These are phyloP conservation scores for Verticillium albo-atrum DNA, from an alignment of 2,329 filamentous ascomycete species.

Conservation along the genomic window DNA sequence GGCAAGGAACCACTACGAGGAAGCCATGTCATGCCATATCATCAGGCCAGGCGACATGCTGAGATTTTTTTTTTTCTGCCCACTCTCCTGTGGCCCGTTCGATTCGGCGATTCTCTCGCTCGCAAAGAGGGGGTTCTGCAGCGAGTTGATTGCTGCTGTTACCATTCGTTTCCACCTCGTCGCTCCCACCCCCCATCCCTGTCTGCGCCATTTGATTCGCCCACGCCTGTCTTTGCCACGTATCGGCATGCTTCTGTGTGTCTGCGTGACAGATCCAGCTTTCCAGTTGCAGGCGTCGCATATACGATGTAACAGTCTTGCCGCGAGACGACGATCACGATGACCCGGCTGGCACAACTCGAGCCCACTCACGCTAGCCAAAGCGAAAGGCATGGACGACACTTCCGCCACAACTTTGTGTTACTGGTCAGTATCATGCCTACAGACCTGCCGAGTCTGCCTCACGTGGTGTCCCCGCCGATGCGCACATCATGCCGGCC, in stretches of 20 bases:
- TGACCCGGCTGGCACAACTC: neutral
- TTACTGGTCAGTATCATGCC: slow-evolving; percentile 2
- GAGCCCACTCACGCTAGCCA: slow-evolving; percentile 5
- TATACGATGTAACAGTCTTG: neutral
- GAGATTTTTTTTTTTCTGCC: neutral
- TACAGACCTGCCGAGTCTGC: slow-evolving; percentile 8
- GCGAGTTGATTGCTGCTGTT: neutral
- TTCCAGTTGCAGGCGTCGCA: neutral
- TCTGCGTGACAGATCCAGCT: neutral
- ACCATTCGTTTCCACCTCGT: neutral
- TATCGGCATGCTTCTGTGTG: neutral
- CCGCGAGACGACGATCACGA: neutral
- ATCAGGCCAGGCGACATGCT: neutral
- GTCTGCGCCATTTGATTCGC: neutral
- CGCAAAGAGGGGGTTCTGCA: neutral
- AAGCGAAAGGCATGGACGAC: slow-evolving; percentile 7
- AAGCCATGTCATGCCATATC: neutral
- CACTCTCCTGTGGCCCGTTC: neutral
- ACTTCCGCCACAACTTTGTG: slow-evolving; percentile 11
- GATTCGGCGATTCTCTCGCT: neutral
- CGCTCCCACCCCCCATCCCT: neutral
- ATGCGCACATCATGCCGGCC: slow-evolving; percentile 11
- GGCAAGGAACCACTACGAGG: neutral
- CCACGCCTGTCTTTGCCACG: neutral
- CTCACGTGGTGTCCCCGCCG: slow-evolving; percentile 13